phyloP scores from a whole-genome alignment of 2,329 filamentous ascomycete genomes.

The Aspergillus cejpii region DNA sequence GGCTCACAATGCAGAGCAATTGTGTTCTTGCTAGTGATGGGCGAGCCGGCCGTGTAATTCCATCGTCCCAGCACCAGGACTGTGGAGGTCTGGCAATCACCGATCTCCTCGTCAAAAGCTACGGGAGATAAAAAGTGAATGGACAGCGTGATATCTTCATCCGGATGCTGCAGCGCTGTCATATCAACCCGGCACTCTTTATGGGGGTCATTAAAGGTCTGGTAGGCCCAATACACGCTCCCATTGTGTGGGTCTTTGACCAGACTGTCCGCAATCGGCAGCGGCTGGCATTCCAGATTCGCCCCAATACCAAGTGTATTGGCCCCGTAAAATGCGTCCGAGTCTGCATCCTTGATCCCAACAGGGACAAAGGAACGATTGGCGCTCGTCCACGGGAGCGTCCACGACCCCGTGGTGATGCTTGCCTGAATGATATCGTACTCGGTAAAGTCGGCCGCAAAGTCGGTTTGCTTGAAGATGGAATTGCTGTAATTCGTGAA shows the following conservation, averaged over 20 bases:
- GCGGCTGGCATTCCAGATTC: constrained; percentile 19
- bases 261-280: constrained; percentile 17
- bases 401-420: constrained; percentile 28
- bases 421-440: constrained; percentile 33
- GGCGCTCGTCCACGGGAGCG: constrained; percentile 29
- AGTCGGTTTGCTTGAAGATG: constrained; percentile 25
- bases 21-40: constrained; percentile 23
- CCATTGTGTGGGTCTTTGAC: constrained; percentile 10
- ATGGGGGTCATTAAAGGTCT: constrained; percentile 18
- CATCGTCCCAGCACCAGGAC: constrained; percentile 30
- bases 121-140: constrained; percentile 31
- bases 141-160: constrained; percentile 24
- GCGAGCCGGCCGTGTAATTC: constrained; percentile 24
- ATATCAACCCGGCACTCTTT: constrained; percentile 25
- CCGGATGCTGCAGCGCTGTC: constrained; percentile 17
- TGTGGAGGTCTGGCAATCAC: constrained; percentile 29
- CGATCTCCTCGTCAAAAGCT: constrained; percentile 13
- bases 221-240: constrained; percentile 23
- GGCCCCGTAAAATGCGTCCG: constrained; percentile 23
- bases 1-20: constrained; percentile 32
- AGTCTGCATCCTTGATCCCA: constrained; percentile 15
- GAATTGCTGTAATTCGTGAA: constrained; percentile 28
- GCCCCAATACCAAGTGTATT: constrained; percentile 27
- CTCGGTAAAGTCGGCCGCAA: constrained; percentile 30
- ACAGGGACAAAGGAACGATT: constrained; percentile 29